These are phyloP conservation scores for Potentilla sterilis DNA, from an alignment of 306 rosid genomes.

Conservation along the genomic window DNA sequence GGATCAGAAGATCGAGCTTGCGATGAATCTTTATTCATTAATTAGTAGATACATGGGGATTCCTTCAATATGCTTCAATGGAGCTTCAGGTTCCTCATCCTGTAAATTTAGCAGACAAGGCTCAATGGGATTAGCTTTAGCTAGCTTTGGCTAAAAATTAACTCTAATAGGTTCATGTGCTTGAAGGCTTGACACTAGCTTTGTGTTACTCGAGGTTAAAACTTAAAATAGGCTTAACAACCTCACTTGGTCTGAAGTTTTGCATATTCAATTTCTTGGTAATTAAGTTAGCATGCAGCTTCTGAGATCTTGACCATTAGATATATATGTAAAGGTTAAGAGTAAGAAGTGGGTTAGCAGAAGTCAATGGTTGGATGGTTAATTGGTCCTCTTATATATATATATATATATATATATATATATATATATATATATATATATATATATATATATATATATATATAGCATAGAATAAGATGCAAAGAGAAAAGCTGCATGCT, in stretches of 20 bases:
- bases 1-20: slow-evolving; percentile 6
- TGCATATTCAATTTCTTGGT: background rate
- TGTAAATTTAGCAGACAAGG: slow-evolving; percentile 36
- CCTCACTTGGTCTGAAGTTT: background rate
- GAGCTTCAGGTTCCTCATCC: slow-evolving; percentile 67
- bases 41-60: background rate
- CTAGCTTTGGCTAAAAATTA: background rate
- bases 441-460: no score
- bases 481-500: slow-evolving; percentile 1
- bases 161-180: background rate
- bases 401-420: no score
- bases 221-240: background rate
- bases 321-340: background rate
- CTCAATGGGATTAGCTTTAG: slow-evolving; percentile 5
- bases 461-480: slow-evolving; percentile 10
- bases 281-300: background rate
- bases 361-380: background rate
- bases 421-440: no score
- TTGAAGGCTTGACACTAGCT: background rate
- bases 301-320: background rate
- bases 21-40: slow-evolving; percentile 20
- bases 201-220: background rate
- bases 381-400: slow-evolving; percentile 9
- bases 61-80: slow-evolving; percentile 30
- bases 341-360: background rate